Conservation (phyloP, 2,329 filamentous ascomycete genomes). For the Xylaria sp. region DNA sequence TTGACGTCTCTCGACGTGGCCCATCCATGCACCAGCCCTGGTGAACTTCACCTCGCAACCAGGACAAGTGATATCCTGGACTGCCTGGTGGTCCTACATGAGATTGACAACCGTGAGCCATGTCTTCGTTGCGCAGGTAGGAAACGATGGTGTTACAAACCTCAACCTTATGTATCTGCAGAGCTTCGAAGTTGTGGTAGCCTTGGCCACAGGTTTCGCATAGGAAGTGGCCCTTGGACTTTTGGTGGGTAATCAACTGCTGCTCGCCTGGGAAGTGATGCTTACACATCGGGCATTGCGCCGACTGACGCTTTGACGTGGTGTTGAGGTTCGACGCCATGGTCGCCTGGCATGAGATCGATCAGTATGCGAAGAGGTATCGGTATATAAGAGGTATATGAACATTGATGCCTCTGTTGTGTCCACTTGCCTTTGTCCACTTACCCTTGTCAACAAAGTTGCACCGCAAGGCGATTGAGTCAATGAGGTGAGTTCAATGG, state of each 20-base stretch:
- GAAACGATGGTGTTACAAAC: not conserved
- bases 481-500: too few relatives aligned
- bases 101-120: slow-evolving; percentile 8
- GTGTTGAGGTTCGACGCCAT: too few relatives aligned
- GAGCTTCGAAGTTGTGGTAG: slow-evolving; percentile 11
- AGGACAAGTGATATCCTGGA: slow-evolving; percentile 49
- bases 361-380: too few relatives aligned
- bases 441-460: too few relatives aligned
- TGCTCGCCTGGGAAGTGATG: slow-evolving; percentile 2
- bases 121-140: not conserved
- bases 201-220: slow-evolving; percentile 21
- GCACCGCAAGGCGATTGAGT: too few relatives aligned
- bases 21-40: slow-evolving; percentile 43
- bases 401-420: too few relatives aligned
- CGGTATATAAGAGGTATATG: too few relatives aligned
- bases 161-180: slow-evolving; percentile 22
- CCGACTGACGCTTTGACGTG: too few relatives aligned
- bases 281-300: slow-evolving; percentile 20
- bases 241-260: slow-evolving; percentile 22
- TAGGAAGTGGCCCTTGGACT: slow-evolving; percentile 12
- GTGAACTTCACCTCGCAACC: slow-evolving; percentile 47
- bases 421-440: too few relatives aligned
- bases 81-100: slow-evolving; percentile 42
- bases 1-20: slow-evolving; percentile 48
- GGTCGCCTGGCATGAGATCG: too few relatives aligned